Conservation (phyloP, 2,329 filamentous ascomycete species). For the Fusarium sp. region DNA sequence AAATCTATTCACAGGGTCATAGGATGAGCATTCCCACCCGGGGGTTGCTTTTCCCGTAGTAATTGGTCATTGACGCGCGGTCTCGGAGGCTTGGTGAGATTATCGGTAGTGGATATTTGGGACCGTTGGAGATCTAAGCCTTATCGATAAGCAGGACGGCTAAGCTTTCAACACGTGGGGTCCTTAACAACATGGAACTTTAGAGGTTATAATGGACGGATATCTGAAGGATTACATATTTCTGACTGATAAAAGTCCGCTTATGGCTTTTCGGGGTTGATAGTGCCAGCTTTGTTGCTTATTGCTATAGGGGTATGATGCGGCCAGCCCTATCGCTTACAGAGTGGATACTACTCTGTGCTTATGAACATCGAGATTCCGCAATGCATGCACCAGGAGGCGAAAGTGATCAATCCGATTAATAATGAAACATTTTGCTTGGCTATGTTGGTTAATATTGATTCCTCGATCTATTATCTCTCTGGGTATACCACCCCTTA, state of each 20-base stretch:
- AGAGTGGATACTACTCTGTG: not conserved
- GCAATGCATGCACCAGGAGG: not conserved
- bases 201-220: not conserved
- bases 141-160: conserved; percentile 21
- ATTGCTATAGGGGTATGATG: not conserved
- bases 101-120: not conserved
- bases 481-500: not conserved
- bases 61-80: conserved; percentile 23
- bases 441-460: accelerated
- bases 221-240: not conserved
- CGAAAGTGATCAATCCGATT: not conserved
- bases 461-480: not conserved
- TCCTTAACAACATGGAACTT: not conserved
- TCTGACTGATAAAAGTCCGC: not conserved
- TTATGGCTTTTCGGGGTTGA: not conserved
- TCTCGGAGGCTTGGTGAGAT: conserved; percentile 33
- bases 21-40: not conserved
- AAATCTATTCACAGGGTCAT: not conserved
- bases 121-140: not conserved
- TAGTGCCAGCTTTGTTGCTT: not conserved
- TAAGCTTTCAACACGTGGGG: conserved; percentile 7
- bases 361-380: not conserved
- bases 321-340: not conserved
- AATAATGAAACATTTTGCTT: not conserved
- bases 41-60: not conserved